These are phyloP conservation scores for Entonaema liquescens DNA, from an alignment of 495 filamentous ascomycete species.

Conservation along the genomic window DNA sequence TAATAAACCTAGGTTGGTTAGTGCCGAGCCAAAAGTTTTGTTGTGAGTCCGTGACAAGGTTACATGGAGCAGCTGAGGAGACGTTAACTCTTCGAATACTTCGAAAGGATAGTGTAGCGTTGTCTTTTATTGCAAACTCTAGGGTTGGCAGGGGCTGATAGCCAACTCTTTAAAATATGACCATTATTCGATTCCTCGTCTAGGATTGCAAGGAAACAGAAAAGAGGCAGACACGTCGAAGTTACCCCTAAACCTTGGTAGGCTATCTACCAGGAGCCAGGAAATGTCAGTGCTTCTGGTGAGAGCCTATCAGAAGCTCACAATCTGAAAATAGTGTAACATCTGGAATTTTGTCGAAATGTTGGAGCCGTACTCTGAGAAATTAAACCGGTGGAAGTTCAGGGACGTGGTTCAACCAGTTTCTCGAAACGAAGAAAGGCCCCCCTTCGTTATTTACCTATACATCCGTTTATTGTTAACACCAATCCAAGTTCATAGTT, in stretches of 20 bases:
- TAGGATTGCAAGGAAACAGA: not conserved
- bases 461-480: too few relatives aligned
- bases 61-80: not conserved
- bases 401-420: too few relatives aligned
- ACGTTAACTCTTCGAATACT: not conserved
- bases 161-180: not conserved
- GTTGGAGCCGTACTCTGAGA: too few relatives aligned
- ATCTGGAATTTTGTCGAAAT: not conserved
- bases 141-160: too few relatives aligned
- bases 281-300: too few relatives aligned
- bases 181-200: not conserved
- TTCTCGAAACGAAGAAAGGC: not conserved
- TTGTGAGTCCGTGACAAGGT: not conserved
- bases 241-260: too few relatives aligned
- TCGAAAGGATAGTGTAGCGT: not conserved
- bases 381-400: too few relatives aligned
- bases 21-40: not conserved
- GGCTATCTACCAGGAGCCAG: too few relatives aligned
- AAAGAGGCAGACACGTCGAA: too few relatives aligned
- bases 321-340: not conserved
- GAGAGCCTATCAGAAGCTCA: not conserved
- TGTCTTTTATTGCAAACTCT: not conserved
- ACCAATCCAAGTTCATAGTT: not conserved
- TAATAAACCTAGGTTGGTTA: too few relatives aligned
- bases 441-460: not conserved